Evolutionary conservation across 2,329 filamentous ascomycete genomes (phyloP).

Genomic region (Bipolaris bicolor): DNA sequence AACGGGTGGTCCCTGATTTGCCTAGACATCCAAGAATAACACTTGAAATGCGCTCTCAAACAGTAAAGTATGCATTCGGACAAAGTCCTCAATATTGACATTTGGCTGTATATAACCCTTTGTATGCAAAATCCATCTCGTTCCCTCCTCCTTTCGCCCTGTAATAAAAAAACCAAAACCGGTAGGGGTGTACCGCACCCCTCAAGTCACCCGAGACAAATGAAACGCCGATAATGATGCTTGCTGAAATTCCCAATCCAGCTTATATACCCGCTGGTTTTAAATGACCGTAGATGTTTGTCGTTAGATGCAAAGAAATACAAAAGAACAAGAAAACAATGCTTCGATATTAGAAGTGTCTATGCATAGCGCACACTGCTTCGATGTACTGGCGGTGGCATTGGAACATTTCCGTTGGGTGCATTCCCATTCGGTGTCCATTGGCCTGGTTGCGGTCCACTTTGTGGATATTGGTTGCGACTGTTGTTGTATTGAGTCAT

Average conservation of each 20-base stretch:
- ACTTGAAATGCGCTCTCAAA: too few species aligned
- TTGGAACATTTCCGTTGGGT: constrained; percentile 9
- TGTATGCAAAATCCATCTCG: neutral
- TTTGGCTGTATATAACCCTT: neutral
- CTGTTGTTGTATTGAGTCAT: constrained; percentile 13
- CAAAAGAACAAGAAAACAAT: neutral
- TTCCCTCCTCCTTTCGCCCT: neutral
- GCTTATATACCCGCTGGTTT: neutral
- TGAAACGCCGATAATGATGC: constrained; percentile 14
- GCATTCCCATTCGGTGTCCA: constrained; percentile 7
- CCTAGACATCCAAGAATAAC: too few species aligned
- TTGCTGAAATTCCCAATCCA: neutral
- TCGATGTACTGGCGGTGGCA: constrained; percentile 25
- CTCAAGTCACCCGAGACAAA: neutral
- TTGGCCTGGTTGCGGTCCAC: constrained; percentile 4
- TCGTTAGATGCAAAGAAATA: neutral
- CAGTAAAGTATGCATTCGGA: too few species aligned
- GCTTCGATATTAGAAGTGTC: neutral
- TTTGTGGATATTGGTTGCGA: neutral
- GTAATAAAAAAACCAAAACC: neutral
- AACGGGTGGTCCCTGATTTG: neutral
- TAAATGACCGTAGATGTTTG: constrained; percentile 6
- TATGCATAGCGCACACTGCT: constrained; percentile 26
- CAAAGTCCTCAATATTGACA: neutral
- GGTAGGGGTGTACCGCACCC: neutral